Percentiles rank a stretch among this genome's conserved stretches.
These are phyloP conservation scores for Gloeostereum incarnatum DNA, from an alignment of 768 basidiomycete species.

Conservation along the genomic window DNA sequence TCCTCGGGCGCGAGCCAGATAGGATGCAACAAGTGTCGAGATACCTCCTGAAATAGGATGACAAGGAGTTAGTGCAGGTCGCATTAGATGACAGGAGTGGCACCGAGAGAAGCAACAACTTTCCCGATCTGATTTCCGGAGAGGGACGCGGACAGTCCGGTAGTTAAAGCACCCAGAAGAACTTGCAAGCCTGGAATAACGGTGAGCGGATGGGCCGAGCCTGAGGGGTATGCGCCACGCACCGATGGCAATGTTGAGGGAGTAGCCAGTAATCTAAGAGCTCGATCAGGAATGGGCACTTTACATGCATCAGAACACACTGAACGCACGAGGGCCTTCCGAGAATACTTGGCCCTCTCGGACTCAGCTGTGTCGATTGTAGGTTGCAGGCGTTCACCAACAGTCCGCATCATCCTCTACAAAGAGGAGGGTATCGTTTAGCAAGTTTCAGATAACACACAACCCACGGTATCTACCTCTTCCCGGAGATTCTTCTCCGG, in stretches of 20 bases:
- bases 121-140: constrained; percentile 31
- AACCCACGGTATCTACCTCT: too few species aligned
- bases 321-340: constrained; percentile 26
- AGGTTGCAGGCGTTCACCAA: constrained; percentile 44
- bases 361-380: constrained; percentile 38
- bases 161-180: constrained; percentile 56
- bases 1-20: constrained; percentile 60
- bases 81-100: neutral
- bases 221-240: neutral
- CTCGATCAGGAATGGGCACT: constrained; percentile 19
- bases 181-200: constrained; percentile 39
- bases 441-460: too few species aligned
- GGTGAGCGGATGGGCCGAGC: neutral
- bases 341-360: constrained; percentile 36
- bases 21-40: constrained; percentile 61
- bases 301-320: constrained; percentile 7
- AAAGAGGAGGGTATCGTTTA: too few species aligned
- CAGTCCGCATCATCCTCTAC: too few species aligned
- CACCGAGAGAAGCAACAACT: too few species aligned
- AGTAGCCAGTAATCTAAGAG: constrained; percentile 23
- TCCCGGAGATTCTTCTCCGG: too few species aligned
- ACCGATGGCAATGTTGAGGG: constrained; percentile 42
- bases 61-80: constrained; percentile 3
- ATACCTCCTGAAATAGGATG: constrained; percentile 40
- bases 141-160: constrained; percentile 45